Percentiles rank a stretch among this genome's conserved stretches.
Evolutionary conservation across 2,329 filamentous ascomycete species (phyloP).

Genomic region (Pseudogymnoascus sp.): DNA sequence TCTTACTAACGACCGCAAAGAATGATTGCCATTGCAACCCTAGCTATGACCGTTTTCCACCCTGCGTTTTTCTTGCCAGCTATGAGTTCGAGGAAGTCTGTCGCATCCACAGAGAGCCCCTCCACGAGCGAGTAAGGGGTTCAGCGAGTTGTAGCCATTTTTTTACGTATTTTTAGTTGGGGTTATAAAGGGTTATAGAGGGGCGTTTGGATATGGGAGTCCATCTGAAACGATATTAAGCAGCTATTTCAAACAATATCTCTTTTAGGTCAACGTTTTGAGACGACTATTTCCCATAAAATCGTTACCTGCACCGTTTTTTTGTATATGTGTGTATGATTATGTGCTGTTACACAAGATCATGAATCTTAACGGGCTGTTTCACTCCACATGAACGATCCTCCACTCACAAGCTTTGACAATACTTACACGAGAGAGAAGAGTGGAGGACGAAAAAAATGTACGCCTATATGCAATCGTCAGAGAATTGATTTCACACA

Average conservation of each 20-base stretch:
- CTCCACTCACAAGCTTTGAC: too few relatives aligned
- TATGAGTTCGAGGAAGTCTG: slow-evolving; percentile 2
- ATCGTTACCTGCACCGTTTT: too few relatives aligned
- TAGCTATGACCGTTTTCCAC: slow-evolving; percentile 44
- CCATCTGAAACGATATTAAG: not conserved
- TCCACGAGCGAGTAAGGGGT: not conserved
- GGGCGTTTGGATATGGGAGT: slow-evolving; percentile 1
- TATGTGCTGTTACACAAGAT: too few relatives aligned
- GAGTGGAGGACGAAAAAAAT: too few relatives aligned
- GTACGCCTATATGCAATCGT: too few relatives aligned
- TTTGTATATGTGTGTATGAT: too few relatives aligned
- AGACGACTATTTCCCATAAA: too few relatives aligned
- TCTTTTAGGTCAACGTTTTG: too few relatives aligned
- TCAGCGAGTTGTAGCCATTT: not conserved
- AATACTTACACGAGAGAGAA: too few relatives aligned
- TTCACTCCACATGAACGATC: too few relatives aligned
- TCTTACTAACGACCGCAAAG: slow-evolving; percentile 21
- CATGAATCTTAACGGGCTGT: too few relatives aligned
- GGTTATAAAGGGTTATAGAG: slow-evolving; percentile 2
- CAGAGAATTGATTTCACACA: too few relatives aligned
- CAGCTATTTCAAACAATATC: not conserved
- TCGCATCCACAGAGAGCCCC: not conserved
- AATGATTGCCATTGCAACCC: slow-evolving; percentile 43
- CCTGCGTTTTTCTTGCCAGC: slow-evolving; percentile 42
- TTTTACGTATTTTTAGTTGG: not conserved